Evolutionary conservation across 495 filamentous ascomycete species (phyloP).

Genomic region (Pseudotulostoma volvatum): DNA sequence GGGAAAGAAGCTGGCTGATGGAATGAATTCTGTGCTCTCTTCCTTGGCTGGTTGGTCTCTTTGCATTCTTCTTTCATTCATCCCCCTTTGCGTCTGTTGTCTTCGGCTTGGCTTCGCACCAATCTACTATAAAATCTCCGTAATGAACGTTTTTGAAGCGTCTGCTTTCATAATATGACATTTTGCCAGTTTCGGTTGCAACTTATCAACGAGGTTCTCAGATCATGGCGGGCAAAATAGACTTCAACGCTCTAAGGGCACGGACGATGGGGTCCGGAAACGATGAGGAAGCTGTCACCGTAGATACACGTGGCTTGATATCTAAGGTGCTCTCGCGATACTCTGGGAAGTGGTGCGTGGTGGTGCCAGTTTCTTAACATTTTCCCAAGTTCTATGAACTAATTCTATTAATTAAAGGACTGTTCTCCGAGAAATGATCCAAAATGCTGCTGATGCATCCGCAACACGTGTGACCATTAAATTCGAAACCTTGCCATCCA

Average conservation of each 20-base stretch:
- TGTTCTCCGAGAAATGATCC: constrained; percentile 78
- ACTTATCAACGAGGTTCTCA: no score
- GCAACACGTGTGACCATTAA: constrained; percentile 79
- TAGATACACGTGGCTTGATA: constrained; percentile 90
- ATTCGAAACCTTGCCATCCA: constrained; percentile 75
- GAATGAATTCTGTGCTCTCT: no score
- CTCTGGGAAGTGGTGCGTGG: constrained; percentile 64
- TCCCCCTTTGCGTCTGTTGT: no score
- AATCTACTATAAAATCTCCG: no score
- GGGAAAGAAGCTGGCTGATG: no score
- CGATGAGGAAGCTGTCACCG: constrained; percentile 95
- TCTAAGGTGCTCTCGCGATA: constrained; percentile 95
- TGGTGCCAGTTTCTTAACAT: neutral
- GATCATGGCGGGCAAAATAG: constrained; percentile 42
- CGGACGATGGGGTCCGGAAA: constrained; percentile 71
- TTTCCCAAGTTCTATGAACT: constrained; percentile 12
- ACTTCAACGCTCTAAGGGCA: constrained; percentile 69
- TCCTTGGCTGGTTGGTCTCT: no score
- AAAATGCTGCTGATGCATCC: constrained; percentile 93
- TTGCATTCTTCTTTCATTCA: no score
- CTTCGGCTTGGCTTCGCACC: no score
- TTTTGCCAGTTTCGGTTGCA: no score
- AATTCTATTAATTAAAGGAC: constrained; percentile 18
- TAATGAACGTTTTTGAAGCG: no score
- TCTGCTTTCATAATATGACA: no score